Evolutionary conservation across 257 asterid species (phyloP).

Genomic region (Pogostemon cablin): DNA sequence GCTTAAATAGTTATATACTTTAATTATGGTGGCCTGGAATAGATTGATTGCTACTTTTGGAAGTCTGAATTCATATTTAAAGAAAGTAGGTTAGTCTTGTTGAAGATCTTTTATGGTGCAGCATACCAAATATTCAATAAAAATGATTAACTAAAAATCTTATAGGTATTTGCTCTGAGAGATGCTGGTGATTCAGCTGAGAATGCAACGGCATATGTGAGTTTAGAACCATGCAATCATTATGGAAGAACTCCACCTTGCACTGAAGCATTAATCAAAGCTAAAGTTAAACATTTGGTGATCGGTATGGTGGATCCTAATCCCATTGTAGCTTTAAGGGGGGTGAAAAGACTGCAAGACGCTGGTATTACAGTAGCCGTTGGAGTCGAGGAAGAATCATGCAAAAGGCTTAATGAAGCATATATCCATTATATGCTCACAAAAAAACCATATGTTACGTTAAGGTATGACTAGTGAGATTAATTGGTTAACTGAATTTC

Average conservation of each 20-base stretch:
- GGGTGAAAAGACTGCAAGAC: constrained; percentile 67
- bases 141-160: constrained; percentile 16
- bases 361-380: constrained; percentile 78
- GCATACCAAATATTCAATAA: neutral
- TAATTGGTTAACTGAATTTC: neutral
- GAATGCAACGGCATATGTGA: constrained; percentile 84
- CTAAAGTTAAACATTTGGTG: constrained; percentile 77
- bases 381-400: constrained; percentile 82
- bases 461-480: constrained; percentile 52
- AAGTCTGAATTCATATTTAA: neutral
- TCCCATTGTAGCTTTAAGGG: constrained; percentile 83
- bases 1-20: neutral
- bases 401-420: constrained; percentile 82
- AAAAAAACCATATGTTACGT: constrained; percentile 71
- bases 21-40: neutral
- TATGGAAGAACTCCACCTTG: constrained; percentile 98
- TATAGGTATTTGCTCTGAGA: constrained; percentile 86
- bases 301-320: constrained; percentile 97
- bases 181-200: constrained; percentile 87
- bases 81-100: neutral
- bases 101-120: neutral
- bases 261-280: constrained; percentile 84
- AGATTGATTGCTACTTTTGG: neutral
- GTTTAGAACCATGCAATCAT: constrained; percentile 95
- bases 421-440: constrained; percentile 80